These are phyloP conservation scores for Auriscalpium orientale DNA, from an alignment of 768 basidiomycete genomes.

Conservation along the genomic window DNA sequence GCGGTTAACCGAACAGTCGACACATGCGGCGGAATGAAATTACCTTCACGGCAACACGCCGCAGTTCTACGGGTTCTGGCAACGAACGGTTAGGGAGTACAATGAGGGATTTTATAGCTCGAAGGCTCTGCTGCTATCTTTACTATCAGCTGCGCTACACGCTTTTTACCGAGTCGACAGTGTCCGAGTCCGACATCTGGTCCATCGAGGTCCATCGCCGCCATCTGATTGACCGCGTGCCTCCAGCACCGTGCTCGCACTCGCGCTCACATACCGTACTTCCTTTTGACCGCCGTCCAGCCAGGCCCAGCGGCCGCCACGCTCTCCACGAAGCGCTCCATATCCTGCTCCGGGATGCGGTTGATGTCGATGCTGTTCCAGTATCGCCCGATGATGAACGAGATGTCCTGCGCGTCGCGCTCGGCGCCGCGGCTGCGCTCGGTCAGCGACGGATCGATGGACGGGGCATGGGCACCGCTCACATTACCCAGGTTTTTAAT, in stretches of 20 bases:
- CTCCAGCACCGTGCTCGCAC: neutral
- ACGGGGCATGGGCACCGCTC: constrained; percentile 23
- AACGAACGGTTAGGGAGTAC: neutral
- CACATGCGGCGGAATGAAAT: too few relatives aligned
- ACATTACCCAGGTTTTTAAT: constrained; percentile 79
- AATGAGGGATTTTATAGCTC: neutral
- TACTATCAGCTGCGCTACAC: neutral
- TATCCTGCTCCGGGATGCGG: constrained; percentile 79
- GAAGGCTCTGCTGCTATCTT: neutral
- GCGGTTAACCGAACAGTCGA: too few relatives aligned
- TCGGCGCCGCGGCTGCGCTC: constrained; percentile 54
- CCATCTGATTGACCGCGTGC: constrained; percentile 3
- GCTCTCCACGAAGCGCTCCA: constrained; percentile 63
- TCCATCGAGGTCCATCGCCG: neutral
- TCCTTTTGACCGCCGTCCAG: constrained; percentile 69
- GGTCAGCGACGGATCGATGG: constrained; percentile 3
- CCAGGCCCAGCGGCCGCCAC: constrained; percentile 57
- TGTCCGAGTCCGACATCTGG: neutral
- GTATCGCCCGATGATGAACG: constrained; percentile 60
- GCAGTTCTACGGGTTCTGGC: neutral
- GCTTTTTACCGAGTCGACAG: neutral
- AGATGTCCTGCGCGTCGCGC: constrained; percentile 71
- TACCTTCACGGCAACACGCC: too few relatives aligned
- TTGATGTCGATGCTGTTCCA: constrained; percentile 84
- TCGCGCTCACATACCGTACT: constrained; percentile 49